phyloP scores from a whole-genome alignment of 306 rosid genomes.

The Ormosia emarginata region DNA sequence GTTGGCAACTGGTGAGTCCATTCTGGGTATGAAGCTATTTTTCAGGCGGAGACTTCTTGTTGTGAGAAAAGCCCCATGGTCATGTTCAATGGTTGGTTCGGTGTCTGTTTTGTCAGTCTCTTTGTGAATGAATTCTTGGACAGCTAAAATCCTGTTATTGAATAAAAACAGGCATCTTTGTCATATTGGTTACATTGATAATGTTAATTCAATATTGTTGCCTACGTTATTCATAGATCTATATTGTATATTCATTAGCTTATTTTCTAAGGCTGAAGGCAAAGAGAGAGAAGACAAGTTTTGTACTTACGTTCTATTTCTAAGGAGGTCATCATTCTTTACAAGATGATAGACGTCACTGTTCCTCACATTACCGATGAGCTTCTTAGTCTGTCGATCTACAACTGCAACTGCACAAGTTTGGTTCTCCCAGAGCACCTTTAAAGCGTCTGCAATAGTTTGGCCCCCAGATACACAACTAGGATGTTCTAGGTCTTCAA shows the following conservation, averaged over 20 bases:
- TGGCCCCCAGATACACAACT: conserved; percentile 51
- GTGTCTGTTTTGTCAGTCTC: conserved; percentile 18
- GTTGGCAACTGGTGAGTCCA: conserved; percentile 50
- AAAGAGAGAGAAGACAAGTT: neutral
- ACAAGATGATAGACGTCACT: conserved; percentile 44
- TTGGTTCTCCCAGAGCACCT: conserved; percentile 39
- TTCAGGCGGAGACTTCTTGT: conserved; percentile 29
- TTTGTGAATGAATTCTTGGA: conserved; percentile 49
- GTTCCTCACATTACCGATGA: conserved; percentile 56
- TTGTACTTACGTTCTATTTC: conserved; percentile 39
- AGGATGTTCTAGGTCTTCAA: conserved; percentile 46
- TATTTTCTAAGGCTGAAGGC: neutral
- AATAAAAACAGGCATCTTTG: neutral
- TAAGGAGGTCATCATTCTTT: conserved; percentile 37
- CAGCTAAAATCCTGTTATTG: conserved; percentile 38
- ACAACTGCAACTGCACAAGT: conserved; percentile 46
- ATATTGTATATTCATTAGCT: neutral
- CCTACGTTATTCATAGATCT: neutral
- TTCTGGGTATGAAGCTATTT: conserved; percentile 33
- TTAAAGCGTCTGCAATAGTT: conserved; percentile 53
- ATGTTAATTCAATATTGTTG: neutral
- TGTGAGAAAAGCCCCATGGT: conserved; percentile 19
- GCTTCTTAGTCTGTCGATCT: conserved; percentile 39
- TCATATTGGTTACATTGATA: neutral
- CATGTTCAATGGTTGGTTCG: conserved; percentile 19